Base-by-base conservation (phyloP, 2,329 filamentous ascomycete species). In the Sphaerulina vaccinii region DNA sequence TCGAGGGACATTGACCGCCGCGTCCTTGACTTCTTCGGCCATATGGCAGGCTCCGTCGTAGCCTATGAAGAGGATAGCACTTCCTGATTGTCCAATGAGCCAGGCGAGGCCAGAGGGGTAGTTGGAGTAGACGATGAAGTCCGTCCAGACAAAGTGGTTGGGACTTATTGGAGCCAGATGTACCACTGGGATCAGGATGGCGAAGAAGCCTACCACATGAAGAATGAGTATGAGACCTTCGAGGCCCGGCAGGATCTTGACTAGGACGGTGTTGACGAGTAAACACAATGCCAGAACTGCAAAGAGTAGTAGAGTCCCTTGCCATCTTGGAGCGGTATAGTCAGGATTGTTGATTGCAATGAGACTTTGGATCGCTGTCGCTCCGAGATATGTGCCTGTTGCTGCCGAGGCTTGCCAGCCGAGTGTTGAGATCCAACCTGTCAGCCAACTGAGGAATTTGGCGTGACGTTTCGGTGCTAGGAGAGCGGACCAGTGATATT, bases 201-300 rank as follows among this genome's bases (percentile, higher is more conserved):
- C 77, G 51, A 80, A 77, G 59, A 80, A 76, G 3, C 78, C 79
- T 10, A 75, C 62, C n/a, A 80, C 66, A 49, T 81, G 78, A 3
- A 80, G 61, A 21, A 78, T 70, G 6, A 80, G 63, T 19, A 79
- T 70, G 9, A 76, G 56, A 0, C 73, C 73, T 62, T 81, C 78
- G 23, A 79, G 66, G n/a, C 71, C 65, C 1, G 77, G 76, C 2
- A 80, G 64, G 2, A 72, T 57, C 36, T 68, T 69, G 1, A 71
- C 73, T 5, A 72, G 66, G 15, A 73, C 64, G 0, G 71, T 71
- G 55, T 80, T 80, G 60, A 79, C 70, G 23, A 69, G 52, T 38
- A 69, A 64, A 11, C 63, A 60, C 40, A 72, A 52, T 33, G 61
- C 35, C n/a, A 72, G 66, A 10, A 78, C 63, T 0, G 72, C 74